These are phyloP conservation scores for Aspergillus versicolor DNA, from an alignment of 2,329 filamentous ascomycete genomes.

Conservation along the genomic window DNA sequence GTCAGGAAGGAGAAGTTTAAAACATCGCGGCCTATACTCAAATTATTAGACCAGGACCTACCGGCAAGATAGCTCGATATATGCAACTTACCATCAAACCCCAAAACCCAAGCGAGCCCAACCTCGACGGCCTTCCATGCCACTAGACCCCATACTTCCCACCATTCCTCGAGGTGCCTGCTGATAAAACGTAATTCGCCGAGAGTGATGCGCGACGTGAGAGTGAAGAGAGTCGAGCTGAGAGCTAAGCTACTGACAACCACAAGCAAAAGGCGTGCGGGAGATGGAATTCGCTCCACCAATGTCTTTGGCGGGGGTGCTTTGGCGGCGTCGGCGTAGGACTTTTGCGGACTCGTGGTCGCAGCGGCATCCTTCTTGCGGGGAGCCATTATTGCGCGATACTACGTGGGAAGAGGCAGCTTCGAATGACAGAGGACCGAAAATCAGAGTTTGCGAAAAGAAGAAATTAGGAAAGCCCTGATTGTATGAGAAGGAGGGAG, in stretches of 20 bases:
- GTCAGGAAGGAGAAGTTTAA: slow-evolving; percentile 67
- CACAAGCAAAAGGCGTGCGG: slow-evolving; percentile 45
- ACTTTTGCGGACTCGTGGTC: slow-evolving; percentile 10
- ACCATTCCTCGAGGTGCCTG: slow-evolving; percentile 61
- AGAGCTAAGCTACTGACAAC: slow-evolving; percentile 59
- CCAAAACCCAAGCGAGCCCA: slow-evolving; percentile 68
- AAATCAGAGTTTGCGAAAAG: not conserved
- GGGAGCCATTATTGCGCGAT: slow-evolving; percentile 15
- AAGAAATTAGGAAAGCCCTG: not conserved
- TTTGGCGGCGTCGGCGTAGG: slow-evolving; percentile 15
- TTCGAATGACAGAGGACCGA: not conserved
- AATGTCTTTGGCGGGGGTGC: slow-evolving; percentile 13
- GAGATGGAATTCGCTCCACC: slow-evolving; percentile 29
- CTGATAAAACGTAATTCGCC: slow-evolving; percentile 68
- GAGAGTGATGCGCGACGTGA: slow-evolving; percentile 59
- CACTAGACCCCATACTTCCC: slow-evolving; percentile 58
- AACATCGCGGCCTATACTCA: slow-evolving; percentile 60
- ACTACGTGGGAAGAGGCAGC: not conserved
- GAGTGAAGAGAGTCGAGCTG: slow-evolving; percentile 63
- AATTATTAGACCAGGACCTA: not conserved
- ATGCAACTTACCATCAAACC: slow-evolving; percentile 59
- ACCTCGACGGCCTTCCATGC: slow-evolving; percentile 65
- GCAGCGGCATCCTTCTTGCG: slow-evolving; percentile 24
- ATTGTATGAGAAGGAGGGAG: not conserved
- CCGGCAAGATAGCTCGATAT: not conserved